These are phyloP conservation scores for Ilyonectria destructans DNA, from an alignment of 2,329 filamentous ascomycete species.

Conservation along the genomic window DNA sequence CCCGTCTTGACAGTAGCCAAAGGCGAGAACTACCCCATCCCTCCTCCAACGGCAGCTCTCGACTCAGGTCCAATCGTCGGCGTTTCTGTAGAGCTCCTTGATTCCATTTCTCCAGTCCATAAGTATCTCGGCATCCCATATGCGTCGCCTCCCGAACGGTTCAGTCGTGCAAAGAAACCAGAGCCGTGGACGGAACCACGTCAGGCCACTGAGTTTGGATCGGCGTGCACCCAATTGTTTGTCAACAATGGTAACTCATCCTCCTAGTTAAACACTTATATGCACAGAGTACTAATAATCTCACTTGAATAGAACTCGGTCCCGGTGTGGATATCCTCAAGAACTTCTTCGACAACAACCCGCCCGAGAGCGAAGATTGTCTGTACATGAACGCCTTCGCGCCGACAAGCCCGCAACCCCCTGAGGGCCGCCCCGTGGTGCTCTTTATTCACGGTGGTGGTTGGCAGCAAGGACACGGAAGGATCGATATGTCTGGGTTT, in stretches of 20 bases:
- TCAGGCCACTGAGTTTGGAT: constrained; percentile 34
- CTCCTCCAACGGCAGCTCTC: constrained; percentile 33
- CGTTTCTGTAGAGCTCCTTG: constrained; percentile 34
- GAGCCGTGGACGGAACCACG: constrained; percentile 35
- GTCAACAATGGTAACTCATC: constrained; percentile 29
- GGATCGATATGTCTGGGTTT: constrained; percentile 45
- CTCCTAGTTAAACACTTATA: neutral
- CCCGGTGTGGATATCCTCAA: constrained; percentile 40
- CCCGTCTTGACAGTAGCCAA: constrained; percentile 12
- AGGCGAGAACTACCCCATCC: neutral
- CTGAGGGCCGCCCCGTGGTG: constrained; percentile 39
- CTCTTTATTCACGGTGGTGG: constrained; percentile 49
- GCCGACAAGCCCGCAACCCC: constrained; percentile 27
- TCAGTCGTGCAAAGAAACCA: constrained; percentile 31
- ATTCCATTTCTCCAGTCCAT: constrained; percentile 34
- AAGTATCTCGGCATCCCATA: constrained; percentile 47
- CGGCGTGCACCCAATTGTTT: constrained; percentile 41
- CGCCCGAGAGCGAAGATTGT: constrained; percentile 50
- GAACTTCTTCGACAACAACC: constrained; percentile 38
- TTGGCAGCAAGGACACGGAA: constrained; percentile 45
- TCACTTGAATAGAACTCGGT: constrained; percentile 37
- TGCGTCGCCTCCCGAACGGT: constrained; percentile 37
- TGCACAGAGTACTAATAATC: neutral
- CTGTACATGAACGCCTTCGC: constrained; percentile 50
- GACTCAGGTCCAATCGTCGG: constrained; percentile 40